A percentile compares a stretch with the other conserved stretches of the same genome.
These are phyloP conservation scores for Aspergillus pseudotamarii DNA, from an alignment of 2,329 filamentous ascomycete genomes.

Conservation along the genomic window DNA sequence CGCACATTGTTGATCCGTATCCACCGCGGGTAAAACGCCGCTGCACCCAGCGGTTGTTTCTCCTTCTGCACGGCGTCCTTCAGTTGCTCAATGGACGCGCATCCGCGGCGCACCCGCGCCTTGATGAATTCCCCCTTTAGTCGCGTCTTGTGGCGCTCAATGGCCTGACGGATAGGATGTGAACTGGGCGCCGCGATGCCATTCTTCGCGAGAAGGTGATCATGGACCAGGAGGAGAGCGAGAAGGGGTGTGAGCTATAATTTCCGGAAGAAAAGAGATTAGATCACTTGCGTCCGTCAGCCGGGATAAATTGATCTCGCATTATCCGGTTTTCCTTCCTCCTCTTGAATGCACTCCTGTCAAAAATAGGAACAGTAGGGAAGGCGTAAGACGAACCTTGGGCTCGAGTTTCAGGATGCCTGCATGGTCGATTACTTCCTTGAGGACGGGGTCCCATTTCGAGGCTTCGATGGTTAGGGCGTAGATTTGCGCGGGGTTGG, in stretches of 20 bases:
- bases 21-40: conserved; percentile 75
- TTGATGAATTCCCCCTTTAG: conserved; percentile 82
- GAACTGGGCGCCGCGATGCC: conserved; percentile 79
- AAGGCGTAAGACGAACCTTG: conserved; percentile 63
- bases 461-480: conserved; percentile 82
- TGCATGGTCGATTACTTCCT: conserved; percentile 84
- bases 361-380: no score
- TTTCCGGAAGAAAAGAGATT: not conserved
- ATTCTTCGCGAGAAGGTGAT: conserved; percentile 77
- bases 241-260: conserved; percentile 76
- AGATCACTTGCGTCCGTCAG: conserved; percentile 42
- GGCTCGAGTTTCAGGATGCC: conserved; percentile 77
- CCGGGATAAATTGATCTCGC: conserved; percentile 19
- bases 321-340: not conserved
- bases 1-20: conserved; percentile 82
- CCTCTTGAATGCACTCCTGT: no score
- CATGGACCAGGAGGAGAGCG: conserved; percentile 80
- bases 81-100: conserved; percentile 68
- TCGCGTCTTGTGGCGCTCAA: conserved; percentile 80
- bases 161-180: conserved; percentile 74
- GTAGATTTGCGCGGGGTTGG: conserved; percentile 78
- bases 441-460: conserved; percentile 86
- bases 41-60: conserved; percentile 47
- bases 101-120: conserved; percentile 71
- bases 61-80: conserved; percentile 38